A percentile compares a stretch with the other conserved stretches of the same genome.
Conservation (phyloP, 176 grass and related monocot genomes). For the Avena eriantha region DNA sequence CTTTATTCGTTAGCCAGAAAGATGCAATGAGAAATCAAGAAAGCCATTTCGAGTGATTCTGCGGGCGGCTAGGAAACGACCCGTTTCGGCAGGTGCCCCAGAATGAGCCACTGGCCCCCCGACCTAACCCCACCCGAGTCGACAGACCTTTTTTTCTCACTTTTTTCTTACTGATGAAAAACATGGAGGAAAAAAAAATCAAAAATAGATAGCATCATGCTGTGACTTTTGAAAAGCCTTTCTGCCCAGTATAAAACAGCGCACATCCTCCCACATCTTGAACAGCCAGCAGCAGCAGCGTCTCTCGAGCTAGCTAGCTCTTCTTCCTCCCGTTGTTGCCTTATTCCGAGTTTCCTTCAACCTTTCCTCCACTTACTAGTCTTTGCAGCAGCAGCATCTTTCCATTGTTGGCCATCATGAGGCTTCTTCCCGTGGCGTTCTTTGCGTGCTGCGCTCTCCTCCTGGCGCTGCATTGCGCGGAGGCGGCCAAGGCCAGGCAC, state of each 20-base stretch:
- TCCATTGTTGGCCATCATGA: conserved; percentile 33
- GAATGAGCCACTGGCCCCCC: background rate
- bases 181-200: background rate
- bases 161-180: background rate
- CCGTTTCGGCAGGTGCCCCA: conserved; percentile 19
- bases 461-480: conserved; percentile 37
- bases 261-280: background rate
- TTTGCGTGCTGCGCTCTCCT: conserved; percentile 13
- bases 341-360: background rate
- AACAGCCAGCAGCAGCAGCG: background rate
- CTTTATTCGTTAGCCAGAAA: conserved; percentile 43
- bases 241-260: conserved; percentile 36
- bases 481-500: conserved; percentile 55
- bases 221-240: background rate
- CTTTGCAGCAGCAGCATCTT: conserved; percentile 20
- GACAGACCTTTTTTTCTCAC: background rate
- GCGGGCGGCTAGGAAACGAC: conserved; percentile 20
- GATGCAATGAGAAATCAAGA: conserved; percentile 7
- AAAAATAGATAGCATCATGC: background rate
- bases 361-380: conserved; percentile 37
- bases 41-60: background rate
- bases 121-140: conserved; percentile 39
- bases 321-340: background rate
- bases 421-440: conserved; percentile 28
- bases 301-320: background rate